These are phyloP conservation scores for Sordariomycetes sp. DNA, from an alignment of 2,329 filamentous ascomycete genomes.

Conservation along the genomic window DNA sequence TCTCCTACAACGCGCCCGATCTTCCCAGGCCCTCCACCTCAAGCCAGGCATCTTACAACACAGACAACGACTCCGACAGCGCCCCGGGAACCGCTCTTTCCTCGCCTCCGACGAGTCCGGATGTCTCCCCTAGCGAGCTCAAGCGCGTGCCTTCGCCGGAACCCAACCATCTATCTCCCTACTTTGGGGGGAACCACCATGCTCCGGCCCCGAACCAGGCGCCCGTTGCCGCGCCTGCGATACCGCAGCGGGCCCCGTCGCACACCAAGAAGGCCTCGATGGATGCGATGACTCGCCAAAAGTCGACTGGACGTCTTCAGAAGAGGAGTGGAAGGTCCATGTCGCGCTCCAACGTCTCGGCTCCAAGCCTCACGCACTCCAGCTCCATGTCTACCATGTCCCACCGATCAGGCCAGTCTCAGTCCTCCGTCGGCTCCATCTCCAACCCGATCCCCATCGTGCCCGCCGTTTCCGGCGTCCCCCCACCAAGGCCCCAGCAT, in stretches of 20 bases:
- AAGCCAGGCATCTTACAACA: slow-evolving; percentile 41
- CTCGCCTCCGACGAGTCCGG: slow-evolving; percentile 59
- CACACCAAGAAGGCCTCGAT: slow-evolving; percentile 80
- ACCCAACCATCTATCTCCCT: slow-evolving; percentile 58
- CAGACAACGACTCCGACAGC: slow-evolving; percentile 61
- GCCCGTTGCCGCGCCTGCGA: slow-evolving; percentile 44
- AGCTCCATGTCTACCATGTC: slow-evolving; percentile 39
- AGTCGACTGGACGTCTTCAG: slow-evolving; percentile 51
- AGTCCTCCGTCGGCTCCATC: slow-evolving; percentile 9
- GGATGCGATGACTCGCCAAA: slow-evolving; percentile 58
- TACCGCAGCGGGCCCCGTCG: slow-evolving; percentile 71
- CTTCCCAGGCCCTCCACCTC: slow-evolving; percentile 43
- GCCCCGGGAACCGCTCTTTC: slow-evolving; percentile 41
- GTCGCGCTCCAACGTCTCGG: slow-evolving; percentile 47
- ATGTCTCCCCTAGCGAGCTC: slow-evolving; percentile 45
- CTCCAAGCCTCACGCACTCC: slow-evolving; percentile 45
- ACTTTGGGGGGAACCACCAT: slow-evolving; percentile 44
- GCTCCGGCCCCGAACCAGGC: slow-evolving; percentile 24
- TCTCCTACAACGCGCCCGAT: slow-evolving; percentile 89
- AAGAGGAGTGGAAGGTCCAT: slow-evolving; percentile 40
- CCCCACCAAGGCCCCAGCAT: background rate
- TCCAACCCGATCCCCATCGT: slow-evolving; percentile 12
- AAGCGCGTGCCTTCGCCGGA: slow-evolving; percentile 41
- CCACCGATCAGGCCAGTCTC: slow-evolving; percentile 19
- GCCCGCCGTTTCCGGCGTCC: slow-evolving; percentile 8